Evolutionary conservation across 2,329 filamentous ascomycete species (phyloP), one percentile per base, ranked within the genome.

Genomic region (Alternaria postmessia): DNA sequence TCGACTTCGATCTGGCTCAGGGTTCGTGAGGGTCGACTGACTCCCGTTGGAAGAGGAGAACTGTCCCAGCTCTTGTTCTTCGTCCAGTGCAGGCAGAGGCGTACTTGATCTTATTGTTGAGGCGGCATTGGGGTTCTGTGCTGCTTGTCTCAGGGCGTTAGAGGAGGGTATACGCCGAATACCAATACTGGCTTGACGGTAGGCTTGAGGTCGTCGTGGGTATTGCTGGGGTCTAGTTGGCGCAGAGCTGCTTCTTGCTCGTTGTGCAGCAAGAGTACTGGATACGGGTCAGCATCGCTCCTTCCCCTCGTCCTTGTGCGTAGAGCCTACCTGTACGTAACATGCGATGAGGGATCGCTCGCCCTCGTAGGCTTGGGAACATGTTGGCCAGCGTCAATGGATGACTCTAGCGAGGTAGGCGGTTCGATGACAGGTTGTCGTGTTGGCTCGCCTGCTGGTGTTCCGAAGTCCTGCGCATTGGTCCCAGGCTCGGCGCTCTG

Each of bases 161-260:
- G 66, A 67, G 11, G 74, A 72, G n/a, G 74, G 72, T 64, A 74
- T 71, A 12, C 76, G 69, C 22, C 74, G 66, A 24, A 78, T 77
- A 4, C 74, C 75, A 57, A 78, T 78, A 54, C 75, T 78, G 36
- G 75, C 71, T 55, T 78, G 73, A 38, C 75, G 67, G 20, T 71
- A 71, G 26, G 66, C 63, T 26, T 54, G 43, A 14, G 76, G 74
- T 11, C 75, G 72, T n/a, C 58, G 63, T 59, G 66, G 67, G 28
- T 63, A 66, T 41, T 69, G 71, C 47, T 68, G 69, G 30, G 64
- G 63, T 49, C 59, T 58, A 32, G 65, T 63, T 39, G 70, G 68
- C 11, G 71, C 72, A 28, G 73, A 71, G 51, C 64, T 73, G 62
- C 73, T 76, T 48, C 74, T 70, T 46, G 63, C 59, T 52, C 73